Evolutionary conservation across 2,329 filamentous ascomycete species (phyloP), one percentile per base, ranked within the genome.

Genomic region (Alternaria gaisen): DNA sequence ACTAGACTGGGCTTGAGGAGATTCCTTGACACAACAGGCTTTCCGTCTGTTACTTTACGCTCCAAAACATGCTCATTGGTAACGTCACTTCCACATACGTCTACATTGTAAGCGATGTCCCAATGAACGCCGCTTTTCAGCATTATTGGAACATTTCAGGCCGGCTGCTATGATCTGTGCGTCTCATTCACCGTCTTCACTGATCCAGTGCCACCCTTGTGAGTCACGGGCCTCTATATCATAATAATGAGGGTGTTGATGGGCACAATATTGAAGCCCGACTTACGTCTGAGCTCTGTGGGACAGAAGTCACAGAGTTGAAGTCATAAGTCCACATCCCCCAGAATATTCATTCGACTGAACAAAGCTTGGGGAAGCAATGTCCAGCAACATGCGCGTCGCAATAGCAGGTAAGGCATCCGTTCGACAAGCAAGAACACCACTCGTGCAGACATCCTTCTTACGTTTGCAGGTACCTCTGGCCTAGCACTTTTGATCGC

Each of bases 401-500:
- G 87, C 86, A 46, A 83, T 90, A 66, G 87, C 87, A 66, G 62
- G 63, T 65, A 59, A 44, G 36, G 18, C 20, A 32, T 16, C 20
- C 8, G 28, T 22, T 2, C 6, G 11, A 32, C 2, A 9, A 30
- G 32, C n/a, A 14, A 47, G 24, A 20, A 20, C 26, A 16, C 22
- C 24, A 52, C 16, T 53, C 6, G 4, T 11, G 22, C 51, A 47
- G 36, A 50, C 28, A 2, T 18, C 10, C 22, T 28, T 48, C 14
- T 14, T 40, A 50, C 34, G 42, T 22, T 24, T 18, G 24, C 34
- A 63, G 87, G 87, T 42, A 87, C 84, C 52, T 85, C 86, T 64
- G 86, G 86, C 53, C 79, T 90, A 56, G 86, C 86, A 56, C 82
- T 84, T 61, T 79, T 84, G 34, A 84, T 90, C 61, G 85, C 84